These are phyloP conservation scores for Chlamydomonas sphaeroides DNA, from an alignment of 139 green algal species.

Conservation along the genomic window DNA sequence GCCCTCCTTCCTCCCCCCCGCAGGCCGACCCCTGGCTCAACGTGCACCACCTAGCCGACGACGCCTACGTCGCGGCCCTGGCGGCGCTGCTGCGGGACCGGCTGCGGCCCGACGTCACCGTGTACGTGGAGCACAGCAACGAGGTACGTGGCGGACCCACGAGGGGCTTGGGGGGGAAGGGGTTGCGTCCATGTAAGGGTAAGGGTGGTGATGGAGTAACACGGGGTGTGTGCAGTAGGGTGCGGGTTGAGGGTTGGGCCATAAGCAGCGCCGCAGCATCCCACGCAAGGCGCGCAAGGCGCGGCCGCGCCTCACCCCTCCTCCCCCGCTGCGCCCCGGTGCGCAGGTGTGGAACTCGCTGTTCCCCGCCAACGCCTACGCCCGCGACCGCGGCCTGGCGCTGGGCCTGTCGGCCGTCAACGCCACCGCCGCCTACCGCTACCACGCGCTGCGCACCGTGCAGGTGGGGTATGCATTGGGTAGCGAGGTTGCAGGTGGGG, in stretches of 20 bases:
- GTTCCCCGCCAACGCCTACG: constrained; percentile 27
- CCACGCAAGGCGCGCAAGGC: no score
- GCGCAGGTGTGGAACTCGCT: constrained; percentile 44
- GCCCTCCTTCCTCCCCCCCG: no score
- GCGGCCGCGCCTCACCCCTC: no score
- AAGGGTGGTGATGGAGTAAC: no score
- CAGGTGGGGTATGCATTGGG: no score
- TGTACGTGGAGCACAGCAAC: constrained; percentile 55
- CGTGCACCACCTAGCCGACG: constrained; percentile 48
- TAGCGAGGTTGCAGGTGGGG: no score
- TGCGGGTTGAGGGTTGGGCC: no score
- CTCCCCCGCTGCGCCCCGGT: no score
- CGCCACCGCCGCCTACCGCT: constrained; percentile 33
- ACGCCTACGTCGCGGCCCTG: constrained; percentile 40
- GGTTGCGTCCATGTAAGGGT: no score
- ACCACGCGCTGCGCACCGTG: constrained; percentile 45
- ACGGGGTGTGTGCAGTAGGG: no score
- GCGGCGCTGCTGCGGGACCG: constrained; percentile 29
- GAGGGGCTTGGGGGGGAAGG: not conserved
- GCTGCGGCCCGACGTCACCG: constrained; percentile 38
- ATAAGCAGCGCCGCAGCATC: no score
- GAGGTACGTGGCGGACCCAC: constrained; percentile 40
- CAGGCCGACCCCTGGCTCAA: constrained; percentile 47
- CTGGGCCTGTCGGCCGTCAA: constrained; percentile 36
- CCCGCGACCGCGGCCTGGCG: constrained; percentile 7